A percentile compares a stretch with the other conserved stretches of the same genome.
Conservation (phyloP, 2,329 filamentous ascomycete species). For the Paecilomyces variotii region DNA sequence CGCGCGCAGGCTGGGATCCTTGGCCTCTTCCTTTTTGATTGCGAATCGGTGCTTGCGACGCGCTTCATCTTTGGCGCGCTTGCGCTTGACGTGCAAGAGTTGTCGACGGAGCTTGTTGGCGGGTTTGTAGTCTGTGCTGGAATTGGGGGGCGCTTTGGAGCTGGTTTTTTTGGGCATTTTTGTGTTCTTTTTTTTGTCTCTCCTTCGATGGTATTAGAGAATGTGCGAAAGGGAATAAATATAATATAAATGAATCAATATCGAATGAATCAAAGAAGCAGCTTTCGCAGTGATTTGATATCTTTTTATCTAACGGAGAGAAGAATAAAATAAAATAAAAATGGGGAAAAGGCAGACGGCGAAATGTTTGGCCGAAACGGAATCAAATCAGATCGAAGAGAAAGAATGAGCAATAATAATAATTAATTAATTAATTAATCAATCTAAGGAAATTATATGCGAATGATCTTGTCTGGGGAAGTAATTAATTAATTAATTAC, state of each 20-base stretch:
- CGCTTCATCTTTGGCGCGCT: constrained; percentile 64
- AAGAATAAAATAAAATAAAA: background rate
- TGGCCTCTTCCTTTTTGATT: constrained; percentile 76
- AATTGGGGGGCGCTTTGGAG: constrained; percentile 37
- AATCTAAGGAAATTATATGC: too few species aligned
- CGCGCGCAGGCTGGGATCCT: constrained; percentile 66
- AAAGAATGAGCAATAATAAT: too few species aligned
- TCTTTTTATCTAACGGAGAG: too few species aligned
- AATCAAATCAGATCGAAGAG: too few species aligned
- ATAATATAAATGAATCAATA: constrained; percentile 19
- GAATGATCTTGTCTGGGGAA: too few species aligned
- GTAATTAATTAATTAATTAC: background rate
- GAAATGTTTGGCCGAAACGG: background rate
- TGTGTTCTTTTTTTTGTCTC: background rate
- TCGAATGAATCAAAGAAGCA: too few species aligned
- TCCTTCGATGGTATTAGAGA: too few species aligned
- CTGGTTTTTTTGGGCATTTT: constrained; percentile 23
- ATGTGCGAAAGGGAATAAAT: constrained; percentile 6
- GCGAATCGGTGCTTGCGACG: constrained; percentile 70
- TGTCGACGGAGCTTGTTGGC: constrained; percentile 75
- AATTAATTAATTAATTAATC: too few species aligned
- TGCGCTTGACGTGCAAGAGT: constrained; percentile 69
- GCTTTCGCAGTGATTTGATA: too few species aligned
- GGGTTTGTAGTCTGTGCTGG: constrained; percentile 46
- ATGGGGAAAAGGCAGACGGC: background rate